Evolutionary conservation across 2,329 filamentous ascomycete species (phyloP).

Genomic region (Nemania serpens): DNA sequence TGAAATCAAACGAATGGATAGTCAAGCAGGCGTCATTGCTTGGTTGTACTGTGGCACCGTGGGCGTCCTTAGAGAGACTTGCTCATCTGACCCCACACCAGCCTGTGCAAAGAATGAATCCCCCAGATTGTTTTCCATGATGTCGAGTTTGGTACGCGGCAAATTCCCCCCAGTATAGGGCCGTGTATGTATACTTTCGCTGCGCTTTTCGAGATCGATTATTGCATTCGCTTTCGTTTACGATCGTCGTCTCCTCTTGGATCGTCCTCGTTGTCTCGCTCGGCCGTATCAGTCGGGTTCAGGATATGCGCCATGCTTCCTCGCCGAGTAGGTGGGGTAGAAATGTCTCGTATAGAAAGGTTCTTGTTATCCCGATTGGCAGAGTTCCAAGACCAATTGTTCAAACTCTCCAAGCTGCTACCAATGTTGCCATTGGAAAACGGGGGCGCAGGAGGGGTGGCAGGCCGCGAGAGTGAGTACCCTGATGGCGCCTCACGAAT

Average conservation of each 20-base stretch:
- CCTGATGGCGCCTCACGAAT: constrained; percentile 62
- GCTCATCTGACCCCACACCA: constrained; percentile 31
- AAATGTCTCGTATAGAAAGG: constrained; percentile 58
- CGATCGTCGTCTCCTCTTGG: constrained; percentile 61
- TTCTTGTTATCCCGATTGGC: constrained; percentile 57
- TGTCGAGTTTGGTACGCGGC: constrained; percentile 3
- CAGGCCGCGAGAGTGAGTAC: constrained; percentile 58
- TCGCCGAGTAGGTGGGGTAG: constrained; percentile 59
- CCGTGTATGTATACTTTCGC: neutral
- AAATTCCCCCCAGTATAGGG: constrained; percentile 19
- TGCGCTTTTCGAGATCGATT: constrained; percentile 8
- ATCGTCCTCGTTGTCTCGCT: constrained; percentile 61
- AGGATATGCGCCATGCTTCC: constrained; percentile 68
- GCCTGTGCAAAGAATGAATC: constrained; percentile 31
- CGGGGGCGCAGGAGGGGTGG: constrained; percentile 58
- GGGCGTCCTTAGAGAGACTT: constrained; percentile 29
- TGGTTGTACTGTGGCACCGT: constrained; percentile 19
- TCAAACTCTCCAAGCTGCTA: constrained; percentile 54
- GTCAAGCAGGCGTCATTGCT: constrained; percentile 27
- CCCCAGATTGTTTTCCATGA: constrained; percentile 29
- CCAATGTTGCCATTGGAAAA: constrained; percentile 55
- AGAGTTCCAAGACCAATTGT: constrained; percentile 60
- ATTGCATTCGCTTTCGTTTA: constrained; percentile 65
- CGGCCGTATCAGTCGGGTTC: constrained; percentile 62
- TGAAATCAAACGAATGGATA: constrained; percentile 27